Conservation (phyloP, 2,329 filamentous ascomycete genomes). For the Phialemonium atrogriseum region DNA sequence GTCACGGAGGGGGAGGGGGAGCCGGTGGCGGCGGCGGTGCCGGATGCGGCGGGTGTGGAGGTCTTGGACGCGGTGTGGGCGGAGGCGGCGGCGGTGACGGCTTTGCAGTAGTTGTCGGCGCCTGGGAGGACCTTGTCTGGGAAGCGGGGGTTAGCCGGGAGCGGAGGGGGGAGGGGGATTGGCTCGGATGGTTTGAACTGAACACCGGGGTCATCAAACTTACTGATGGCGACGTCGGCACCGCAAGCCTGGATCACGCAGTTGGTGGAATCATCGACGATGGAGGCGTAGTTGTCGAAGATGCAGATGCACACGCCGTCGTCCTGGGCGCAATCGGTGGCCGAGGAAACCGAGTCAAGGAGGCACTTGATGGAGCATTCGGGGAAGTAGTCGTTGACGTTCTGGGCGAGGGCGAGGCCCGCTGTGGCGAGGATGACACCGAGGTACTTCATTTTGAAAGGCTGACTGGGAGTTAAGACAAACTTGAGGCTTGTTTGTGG, state of each 20-base stretch:
- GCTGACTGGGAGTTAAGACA: no score
- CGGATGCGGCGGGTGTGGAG: no score
- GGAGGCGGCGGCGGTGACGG: no score
- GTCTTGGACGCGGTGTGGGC: no score
- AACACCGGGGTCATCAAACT: conserved; percentile 11
- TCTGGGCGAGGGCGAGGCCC: conserved; percentile 25
- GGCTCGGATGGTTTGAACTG: not conserved
- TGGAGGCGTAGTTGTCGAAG: conserved; percentile 22
- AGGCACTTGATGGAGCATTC: conserved; percentile 29
- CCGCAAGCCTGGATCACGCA: conserved; percentile 29
- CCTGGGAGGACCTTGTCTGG: conserved; percentile 31
- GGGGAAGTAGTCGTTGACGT: conserved; percentile 23
- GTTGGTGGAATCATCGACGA: conserved; percentile 22
- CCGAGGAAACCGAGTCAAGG: conserved; percentile 18
- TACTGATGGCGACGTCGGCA: conserved; percentile 27
- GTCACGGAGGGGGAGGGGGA: no score
- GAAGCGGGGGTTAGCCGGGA: conserved; percentile 10
- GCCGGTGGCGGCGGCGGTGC: no score
- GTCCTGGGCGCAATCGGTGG: conserved; percentile 21
- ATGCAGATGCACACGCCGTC: conserved; percentile 25
- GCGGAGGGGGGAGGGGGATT: not conserved
- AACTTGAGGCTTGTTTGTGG: no score
- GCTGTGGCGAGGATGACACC: conserved; percentile 20
- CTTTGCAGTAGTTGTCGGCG: conserved; percentile 11
- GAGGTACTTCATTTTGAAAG: conserved; percentile 13